A percentile compares a stretch with the other conserved stretches of the same genome.
These are phyloP conservation scores for Aspergillus wentii DNA, from an alignment of 495 filamentous ascomycete genomes.

Conservation along the genomic window DNA sequence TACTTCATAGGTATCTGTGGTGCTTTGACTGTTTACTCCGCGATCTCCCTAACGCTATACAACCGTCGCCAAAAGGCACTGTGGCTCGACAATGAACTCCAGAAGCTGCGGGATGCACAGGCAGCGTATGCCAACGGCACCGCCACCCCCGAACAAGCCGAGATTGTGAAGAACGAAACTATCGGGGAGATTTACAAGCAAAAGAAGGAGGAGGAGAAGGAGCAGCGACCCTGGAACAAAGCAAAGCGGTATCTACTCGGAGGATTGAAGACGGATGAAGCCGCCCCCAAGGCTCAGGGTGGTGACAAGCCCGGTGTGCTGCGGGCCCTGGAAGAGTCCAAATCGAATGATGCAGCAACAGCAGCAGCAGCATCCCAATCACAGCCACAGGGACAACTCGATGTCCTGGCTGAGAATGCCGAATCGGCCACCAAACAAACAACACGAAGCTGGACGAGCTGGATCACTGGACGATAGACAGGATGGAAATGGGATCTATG, in stretches of 20 bases:
- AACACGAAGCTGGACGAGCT: constrained; percentile 39
- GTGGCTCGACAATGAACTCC: constrained; percentile 60
- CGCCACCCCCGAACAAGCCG: constrained; percentile 49
- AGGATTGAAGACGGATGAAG: constrained; percentile 46
- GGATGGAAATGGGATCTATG: constrained; percentile 4
- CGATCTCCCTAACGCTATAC: constrained; percentile 81
- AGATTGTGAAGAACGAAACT: constrained; percentile 57
- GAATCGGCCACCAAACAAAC: constrained; percentile 34
- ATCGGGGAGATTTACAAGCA: constrained; percentile 42
- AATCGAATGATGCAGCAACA: constrained; percentile 18
- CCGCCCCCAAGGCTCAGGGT: constrained; percentile 13
- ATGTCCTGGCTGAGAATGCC: constrained; percentile 37
- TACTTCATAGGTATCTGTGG: constrained; percentile 66
- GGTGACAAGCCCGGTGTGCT: constrained; percentile 22
- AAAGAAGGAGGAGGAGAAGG: constrained; percentile 40
- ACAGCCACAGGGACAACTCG: constrained; percentile 30
- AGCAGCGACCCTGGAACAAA: constrained; percentile 39
- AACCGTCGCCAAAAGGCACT: constrained; percentile 69
- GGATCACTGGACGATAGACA: constrained; percentile 37
- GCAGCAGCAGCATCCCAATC: constrained; percentile 15
- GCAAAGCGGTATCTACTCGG: constrained; percentile 38
- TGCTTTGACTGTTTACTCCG: constrained; percentile 71
- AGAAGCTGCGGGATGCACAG: constrained; percentile 53
- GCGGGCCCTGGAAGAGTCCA: constrained; percentile 39
- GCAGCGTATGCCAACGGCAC: constrained; percentile 56